Percentiles rank a stretch among this genome's conserved stretches.
Conservation (phyloP, 164 flowering plant species). For the Berberis thunbergii region DNA sequence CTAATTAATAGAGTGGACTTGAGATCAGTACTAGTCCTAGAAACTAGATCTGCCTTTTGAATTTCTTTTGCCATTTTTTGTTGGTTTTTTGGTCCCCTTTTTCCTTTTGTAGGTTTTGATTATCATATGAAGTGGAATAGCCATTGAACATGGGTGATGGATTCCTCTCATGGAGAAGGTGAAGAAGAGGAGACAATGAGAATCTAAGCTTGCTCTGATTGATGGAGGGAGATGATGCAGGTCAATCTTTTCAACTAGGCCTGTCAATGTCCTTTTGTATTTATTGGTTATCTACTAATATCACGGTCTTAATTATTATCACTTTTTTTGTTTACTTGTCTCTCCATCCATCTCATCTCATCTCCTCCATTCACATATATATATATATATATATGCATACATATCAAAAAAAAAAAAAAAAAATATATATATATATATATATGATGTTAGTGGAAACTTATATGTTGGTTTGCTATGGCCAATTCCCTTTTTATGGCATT, state of each 20-base stretch:
- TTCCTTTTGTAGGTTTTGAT: conserved; percentile 25
- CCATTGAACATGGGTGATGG: conserved; percentile 11
- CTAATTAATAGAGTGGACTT: not conserved
- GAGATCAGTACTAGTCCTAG: not conserved
- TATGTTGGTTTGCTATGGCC: not conserved
- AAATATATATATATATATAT: conserved; percentile 4
- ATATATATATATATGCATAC: not conserved
- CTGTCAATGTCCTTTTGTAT: conserved; percentile 18
- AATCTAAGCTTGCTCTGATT: conserved; percentile 28
- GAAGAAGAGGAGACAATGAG: conserved; percentile 29
- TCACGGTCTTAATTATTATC: conserved; percentile 14
- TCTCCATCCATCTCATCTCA: not conserved
- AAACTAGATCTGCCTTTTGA: not conserved
- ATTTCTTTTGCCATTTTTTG: not conserved
- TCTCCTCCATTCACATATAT: not conserved
- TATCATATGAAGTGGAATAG: conserved; percentile 15
- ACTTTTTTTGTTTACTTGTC: conserved; percentile 9
- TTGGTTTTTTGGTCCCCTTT: not conserved
- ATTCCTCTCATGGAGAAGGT: not conserved
- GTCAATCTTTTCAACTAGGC: conserved; percentile 33
- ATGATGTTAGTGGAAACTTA: conserved; percentile 1
- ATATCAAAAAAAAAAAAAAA: too few relatives aligned
- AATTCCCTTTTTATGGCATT: conserved; percentile 4
- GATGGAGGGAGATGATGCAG: conserved; percentile 19
- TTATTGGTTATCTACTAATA: conserved; percentile 11